Evolutionary conservation across 2,329 filamentous ascomycete species (phyloP), one percentile per base, ranked within the genome.

Genomic region (Lomentospora prolificans): DNA sequence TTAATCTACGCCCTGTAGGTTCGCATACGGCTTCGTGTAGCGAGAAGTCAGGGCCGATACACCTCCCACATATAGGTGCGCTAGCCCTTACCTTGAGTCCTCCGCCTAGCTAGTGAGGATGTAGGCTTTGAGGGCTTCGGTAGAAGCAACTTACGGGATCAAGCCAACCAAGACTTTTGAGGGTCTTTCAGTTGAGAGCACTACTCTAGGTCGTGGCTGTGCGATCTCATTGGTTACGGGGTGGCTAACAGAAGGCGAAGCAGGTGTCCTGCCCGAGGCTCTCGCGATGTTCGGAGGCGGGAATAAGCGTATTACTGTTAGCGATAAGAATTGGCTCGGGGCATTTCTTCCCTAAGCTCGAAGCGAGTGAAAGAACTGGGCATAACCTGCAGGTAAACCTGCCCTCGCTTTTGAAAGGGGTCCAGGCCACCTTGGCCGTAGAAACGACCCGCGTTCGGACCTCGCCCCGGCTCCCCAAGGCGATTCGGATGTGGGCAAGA

Each of bases 381-480:
- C 22, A 12, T 12, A 48, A 48, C n/a, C 44, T 22, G 44, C 19
- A 22, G 22, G 22, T 22, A 22, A 25, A 25, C 8, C 44, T 25
- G 1, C 12, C 19, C 8, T 9, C 2, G 10, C 44, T 48, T 22
- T 22, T 25, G 7, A 7, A 48, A 14, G 25, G 27, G 28, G 12
- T 3, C 8, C 12, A 30, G 25, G 50, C n/a, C 25, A 31, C 24
- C 28, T 30, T 22, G 50, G 28, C 50, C 10, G 14, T n/a, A 22
- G 25, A 33, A 22, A 41, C 17, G 31, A 48, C 44, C 44, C 44
- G 51, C 33, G 31, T 25, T 44, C 53, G 53, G 53, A 48, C 25
- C 50, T 55, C 53, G 53, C 27, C 53, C 53, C 53, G 53, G 25
- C 27, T 28, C 25, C 53, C 41, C 53, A 50, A 41, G 12, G 30